Percentiles rank a stretch among this genome's conserved stretches.
Conservation (phyloP, 225 moss, liverwort and hornwort genomes). For the Bryum argenteum region DNA sequence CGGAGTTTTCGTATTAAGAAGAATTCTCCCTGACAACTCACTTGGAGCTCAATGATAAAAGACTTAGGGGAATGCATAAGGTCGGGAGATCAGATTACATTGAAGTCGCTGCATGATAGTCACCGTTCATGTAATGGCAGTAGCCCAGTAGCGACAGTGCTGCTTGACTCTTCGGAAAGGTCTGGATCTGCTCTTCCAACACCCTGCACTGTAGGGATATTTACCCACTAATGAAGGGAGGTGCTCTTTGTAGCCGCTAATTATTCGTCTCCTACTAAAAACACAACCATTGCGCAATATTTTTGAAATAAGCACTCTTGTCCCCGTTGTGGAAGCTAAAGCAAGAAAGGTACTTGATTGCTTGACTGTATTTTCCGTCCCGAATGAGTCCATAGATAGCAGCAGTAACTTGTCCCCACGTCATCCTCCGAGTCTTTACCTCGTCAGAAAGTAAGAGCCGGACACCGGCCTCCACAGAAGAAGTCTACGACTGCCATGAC, state of each 20-base stretch:
- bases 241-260: neutral
- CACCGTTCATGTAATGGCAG: conserved; percentile 78
- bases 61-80: neutral
- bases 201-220: conserved; percentile 32
- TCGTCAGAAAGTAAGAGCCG: neutral
- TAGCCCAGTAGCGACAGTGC: conserved; percentile 73
- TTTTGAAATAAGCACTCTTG: neutral
- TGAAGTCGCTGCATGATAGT: conserved; percentile 72
- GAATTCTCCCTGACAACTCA: neutral
- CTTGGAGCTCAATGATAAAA: neutral
- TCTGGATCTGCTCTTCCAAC: conserved; percentile 57
- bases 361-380: conserved; percentile 50
- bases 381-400: conserved; percentile 67
- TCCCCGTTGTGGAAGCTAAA: neutral
- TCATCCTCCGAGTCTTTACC: conserved; percentile 42
- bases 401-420: conserved; percentile 76
- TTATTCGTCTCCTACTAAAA: neutral
- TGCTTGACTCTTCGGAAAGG: conserved; percentile 64
- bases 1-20: neutral
- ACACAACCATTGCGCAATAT: neutral
- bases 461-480: neutral
- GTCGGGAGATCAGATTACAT: conserved; percentile 41
- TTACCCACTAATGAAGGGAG: neutral
- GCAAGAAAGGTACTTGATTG: conserved; percentile 51
- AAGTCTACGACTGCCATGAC: neutral